Conservation (phyloP, 78 protist genomes). For the Cyanophora paradoxa region DNA sequence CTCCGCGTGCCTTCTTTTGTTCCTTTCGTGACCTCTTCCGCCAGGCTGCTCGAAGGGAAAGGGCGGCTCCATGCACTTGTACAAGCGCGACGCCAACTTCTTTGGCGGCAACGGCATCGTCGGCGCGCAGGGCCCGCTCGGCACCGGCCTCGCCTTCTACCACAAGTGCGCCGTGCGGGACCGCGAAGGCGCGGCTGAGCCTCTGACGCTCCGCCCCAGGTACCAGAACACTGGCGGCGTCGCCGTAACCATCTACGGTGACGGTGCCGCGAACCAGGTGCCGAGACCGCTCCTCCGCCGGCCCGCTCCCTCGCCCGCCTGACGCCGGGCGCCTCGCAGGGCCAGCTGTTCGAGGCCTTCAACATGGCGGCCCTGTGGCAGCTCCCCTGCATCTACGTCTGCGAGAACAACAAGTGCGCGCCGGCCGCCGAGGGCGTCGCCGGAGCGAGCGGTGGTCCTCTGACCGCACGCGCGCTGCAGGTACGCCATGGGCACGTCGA, state of each 20-base stretch:
- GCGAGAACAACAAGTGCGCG: constrained; percentile 80
- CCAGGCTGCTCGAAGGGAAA: constrained; percentile 84
- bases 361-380: constrained; percentile 91
- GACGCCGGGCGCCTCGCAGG: too few relatives aligned
- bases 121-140: constrained; percentile 91
- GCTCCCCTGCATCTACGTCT: constrained; percentile 75
- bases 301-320: too few relatives aligned
- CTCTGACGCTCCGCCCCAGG: too few relatives aligned
- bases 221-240: constrained; percentile 60
- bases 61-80: constrained; percentile 96
- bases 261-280: constrained; percentile 95
- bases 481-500: constrained; percentile 92
- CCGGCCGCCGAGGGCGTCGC: background rate
- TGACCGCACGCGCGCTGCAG: too few relatives aligned
- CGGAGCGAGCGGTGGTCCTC: background rate
- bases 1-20: background rate
- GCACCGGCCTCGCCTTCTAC: constrained; percentile 78
- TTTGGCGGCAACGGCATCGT: constrained; percentile 96
- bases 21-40: background rate
- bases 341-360: constrained; percentile 65
- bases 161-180: too few relatives aligned
- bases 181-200: too few relatives aligned
- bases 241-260: constrained; percentile 82
- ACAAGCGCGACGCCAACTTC: constrained; percentile 55
- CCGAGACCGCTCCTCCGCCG: too few relatives aligned